A percentile compares a stretch with the other conserved stretches of the same genome.
These are phyloP conservation scores for Fraxinus angustifolia DNA, from an alignment of 305 asterid genomes.

Conservation along the genomic window DNA sequence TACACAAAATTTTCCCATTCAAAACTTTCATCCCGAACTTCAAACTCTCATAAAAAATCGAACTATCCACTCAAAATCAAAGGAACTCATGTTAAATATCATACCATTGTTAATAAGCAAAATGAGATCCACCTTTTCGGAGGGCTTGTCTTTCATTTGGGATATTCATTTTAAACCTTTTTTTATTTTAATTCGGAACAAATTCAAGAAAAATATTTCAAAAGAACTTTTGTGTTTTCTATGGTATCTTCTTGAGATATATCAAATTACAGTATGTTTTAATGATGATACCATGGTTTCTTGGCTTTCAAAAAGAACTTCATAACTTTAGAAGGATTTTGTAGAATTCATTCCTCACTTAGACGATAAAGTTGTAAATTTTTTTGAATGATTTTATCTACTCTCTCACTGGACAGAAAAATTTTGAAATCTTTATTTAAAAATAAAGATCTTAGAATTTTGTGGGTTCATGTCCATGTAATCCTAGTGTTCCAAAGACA, in stretches of 20 bases:
- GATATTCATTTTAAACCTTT: neutral
- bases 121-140: too few relatives aligned
- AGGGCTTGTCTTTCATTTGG: neutral
- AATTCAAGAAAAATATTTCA: neutral
- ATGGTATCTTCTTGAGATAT: neutral
- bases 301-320: neutral
- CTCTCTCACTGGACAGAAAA: neutral
- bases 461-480: neutral
- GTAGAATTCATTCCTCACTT: neutral
- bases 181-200: neutral
- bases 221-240: neutral
- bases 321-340: neutral
- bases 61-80: neutral
- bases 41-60: neutral
- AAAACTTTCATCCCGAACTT: neutral
- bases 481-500: neutral
- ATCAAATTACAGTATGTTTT: neutral
- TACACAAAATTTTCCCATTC: neutral
- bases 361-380: neutral
- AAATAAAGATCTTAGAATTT: neutral
- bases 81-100: neutral
- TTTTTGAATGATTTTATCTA: neutral
- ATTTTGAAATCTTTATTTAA: neutral
- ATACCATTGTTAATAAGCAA: neutral
- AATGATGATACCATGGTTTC: neutral